Base-by-base conservation (phyloP, 2,329 filamentous ascomycete genomes). In the Botrytis fabae region DNA sequence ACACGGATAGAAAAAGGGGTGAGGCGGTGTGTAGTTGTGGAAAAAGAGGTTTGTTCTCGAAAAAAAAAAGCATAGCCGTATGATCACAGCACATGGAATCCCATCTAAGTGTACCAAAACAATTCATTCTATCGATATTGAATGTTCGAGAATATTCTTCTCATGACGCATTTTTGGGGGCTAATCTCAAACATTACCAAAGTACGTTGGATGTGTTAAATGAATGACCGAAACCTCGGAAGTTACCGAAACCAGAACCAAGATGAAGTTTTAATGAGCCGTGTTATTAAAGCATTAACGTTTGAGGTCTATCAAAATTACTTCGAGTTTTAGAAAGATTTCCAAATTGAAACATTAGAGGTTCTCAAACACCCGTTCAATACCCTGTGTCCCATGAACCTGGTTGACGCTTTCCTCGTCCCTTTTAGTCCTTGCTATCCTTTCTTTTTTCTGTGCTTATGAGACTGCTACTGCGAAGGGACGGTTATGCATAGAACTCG, bases 101-200 rank as follows among this genome's bases (percentile, higher is more conserved):
- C 25, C 46, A 54, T 48, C 44, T 22, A 35, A 25, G 6, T 32
- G 57, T 42, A 57, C 57, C 42, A 22, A 42, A 22, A 22, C 40
- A n/a, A 10, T 57, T 32, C 44, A 48, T 12, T 42, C 35, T 57
- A 28, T 28, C n/a, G 38, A 68, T 54, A 57, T 59, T 59, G 65
- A 42, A 59, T 69, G 35, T 69, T 69, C 65, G 51, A 69, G 65
- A 69, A 69, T 57, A 57, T 68, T 54, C 65, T 57, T 57, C 6
- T 42, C 16, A 68, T 68, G 35, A 68, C 35, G 46, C 35, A 54
- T 35, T 40, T 9, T 32, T 28, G 35, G 48, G 65, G 48, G 65
- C 48, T 42, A 32, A 57, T 54, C 35, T 68, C 48, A 42, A 68
- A 68, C 35, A 57, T 32, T 57, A 42, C 51, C 65, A 16, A 48